Base-by-base conservation (phyloP, 768 basidiomycete genomes). In the Pleurotus salmoneostramineus region DNA sequence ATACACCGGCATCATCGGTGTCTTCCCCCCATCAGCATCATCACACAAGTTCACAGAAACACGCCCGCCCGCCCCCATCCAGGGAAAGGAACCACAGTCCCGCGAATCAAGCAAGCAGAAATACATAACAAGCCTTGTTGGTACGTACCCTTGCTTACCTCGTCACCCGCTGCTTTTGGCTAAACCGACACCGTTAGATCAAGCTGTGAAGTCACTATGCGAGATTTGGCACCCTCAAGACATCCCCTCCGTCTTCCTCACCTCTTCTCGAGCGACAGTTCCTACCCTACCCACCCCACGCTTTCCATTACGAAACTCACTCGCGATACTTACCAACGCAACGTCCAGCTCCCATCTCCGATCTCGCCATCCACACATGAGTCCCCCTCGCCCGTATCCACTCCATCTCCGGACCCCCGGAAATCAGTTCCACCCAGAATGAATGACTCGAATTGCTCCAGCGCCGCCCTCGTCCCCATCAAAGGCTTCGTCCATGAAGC, bases 401-500 rank as follows among this genome's bases (percentile, higher is more conserved):
- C 74, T 6, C 56, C 68, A 8, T 62, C 73, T 12, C 58, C 68
- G 4, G 66, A 70, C 50, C 64, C 59, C 6, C 27, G 63, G 32
- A 50, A 34, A 33, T 36, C 35, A 6, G 42, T 32, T 12, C 33
- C 14, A 34, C 12, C 56, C 51, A 60, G 52, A 33, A 42, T 32
- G 17, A 32, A 14, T 43, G 52, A 55, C 46, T 46, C 48, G 21
- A 27, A 27, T 58, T 58, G 50, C 44, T 58, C 67, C 36, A 54
- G 50, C 40, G 56, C 60, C 61, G 75, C 77, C 48, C 67, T 83
- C 14, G 73, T 83, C 6, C 86, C 89, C 6, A 80, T 92, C 61
- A 86, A 82, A 62, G 77, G 80, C 4, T 96, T 96, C 64, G 91
- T 96, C 32, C 89, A 92, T 67, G 93, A 96, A 71, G 89, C 95